Evolutionary conservation across 2,329 filamentous ascomycete species (phyloP).

Genomic region (Tolypocladium sp.): DNA sequence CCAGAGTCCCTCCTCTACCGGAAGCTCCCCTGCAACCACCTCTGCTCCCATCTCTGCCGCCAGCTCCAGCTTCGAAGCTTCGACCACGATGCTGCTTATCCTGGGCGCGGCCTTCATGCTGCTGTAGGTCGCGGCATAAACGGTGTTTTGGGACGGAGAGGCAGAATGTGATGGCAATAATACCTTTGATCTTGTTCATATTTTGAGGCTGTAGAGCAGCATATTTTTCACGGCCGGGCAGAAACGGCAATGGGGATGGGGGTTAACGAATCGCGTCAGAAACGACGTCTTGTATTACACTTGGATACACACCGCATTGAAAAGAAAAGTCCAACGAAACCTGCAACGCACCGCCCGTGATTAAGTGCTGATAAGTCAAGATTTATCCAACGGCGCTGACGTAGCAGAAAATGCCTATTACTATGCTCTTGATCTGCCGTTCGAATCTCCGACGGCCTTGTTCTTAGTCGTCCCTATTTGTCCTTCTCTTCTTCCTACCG

Average conservation of each 20-base stretch:
- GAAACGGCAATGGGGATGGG: background rate
- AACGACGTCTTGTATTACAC: background rate
- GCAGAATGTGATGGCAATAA: background rate
- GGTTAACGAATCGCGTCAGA: background rate
- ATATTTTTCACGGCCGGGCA: background rate
- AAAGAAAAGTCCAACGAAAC: background rate
- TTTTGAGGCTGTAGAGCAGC: background rate
- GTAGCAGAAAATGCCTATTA: background rate
- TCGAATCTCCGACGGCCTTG: background rate
- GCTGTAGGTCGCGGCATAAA: conserved; percentile 10
- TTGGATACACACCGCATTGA: background rate
- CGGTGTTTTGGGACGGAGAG: background rate
- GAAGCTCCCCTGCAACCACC: conserved; percentile 4
- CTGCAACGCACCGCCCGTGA: background rate
- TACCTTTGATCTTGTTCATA: background rate
- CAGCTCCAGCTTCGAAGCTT: conserved; percentile 24
- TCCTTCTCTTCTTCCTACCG: conserved; percentile 40
- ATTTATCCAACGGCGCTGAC: background rate
- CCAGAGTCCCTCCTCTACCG: background rate
- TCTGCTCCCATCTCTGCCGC: conserved; percentile 9
- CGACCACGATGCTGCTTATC: conserved; percentile 32
- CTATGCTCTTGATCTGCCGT: background rate
- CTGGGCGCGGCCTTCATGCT: conserved; percentile 35
- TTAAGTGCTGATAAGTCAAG: background rate
- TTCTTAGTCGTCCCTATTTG: background rate